Evolutionary conservation across 148 eudicot species (phyloP).

Genomic region (Persicaria maculosa): DNA sequence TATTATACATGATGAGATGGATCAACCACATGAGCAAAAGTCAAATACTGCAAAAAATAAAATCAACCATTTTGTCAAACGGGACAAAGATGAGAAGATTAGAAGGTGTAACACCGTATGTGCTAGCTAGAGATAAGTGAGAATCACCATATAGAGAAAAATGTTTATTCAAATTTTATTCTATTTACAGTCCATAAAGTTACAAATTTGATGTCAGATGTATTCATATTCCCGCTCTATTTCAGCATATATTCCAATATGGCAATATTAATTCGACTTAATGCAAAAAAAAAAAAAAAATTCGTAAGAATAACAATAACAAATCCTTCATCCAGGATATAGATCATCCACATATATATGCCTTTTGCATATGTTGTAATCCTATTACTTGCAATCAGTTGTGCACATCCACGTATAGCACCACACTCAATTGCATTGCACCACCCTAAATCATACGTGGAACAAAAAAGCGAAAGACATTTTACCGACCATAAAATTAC

Average conservation of each 20-base stretch:
- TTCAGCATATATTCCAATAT: not conserved
- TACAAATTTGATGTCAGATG: not conserved
- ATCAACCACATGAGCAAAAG: not conserved
- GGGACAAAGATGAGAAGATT: not conserved
- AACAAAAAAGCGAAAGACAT: not conserved
- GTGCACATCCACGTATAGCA: not conserved
- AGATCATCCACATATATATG: not conserved
- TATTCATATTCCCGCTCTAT: not conserved
- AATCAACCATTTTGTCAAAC: not conserved
- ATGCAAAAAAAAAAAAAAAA: not conserved
- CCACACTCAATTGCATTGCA: not conserved
- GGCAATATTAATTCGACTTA: not conserved
- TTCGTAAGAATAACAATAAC: not conserved
- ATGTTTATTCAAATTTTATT: not conserved
- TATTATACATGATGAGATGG: not conserved
- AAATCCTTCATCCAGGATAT: not conserved
- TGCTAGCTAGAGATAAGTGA: too few species aligned
- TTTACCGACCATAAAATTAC: not conserved
- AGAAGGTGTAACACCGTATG: not conserved
- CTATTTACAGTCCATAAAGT: not conserved
- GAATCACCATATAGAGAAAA: too few species aligned
- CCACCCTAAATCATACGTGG: not conserved
- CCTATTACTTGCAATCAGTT: not conserved
- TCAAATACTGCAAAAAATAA: too few species aligned
- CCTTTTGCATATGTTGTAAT: not conserved